Percentiles rank a stretch among this genome's conserved stretches.
Evolutionary conservation across 352 stramenopile species (phyloP).

Genomic region (Phytophthora macrochlamydospora): DNA sequence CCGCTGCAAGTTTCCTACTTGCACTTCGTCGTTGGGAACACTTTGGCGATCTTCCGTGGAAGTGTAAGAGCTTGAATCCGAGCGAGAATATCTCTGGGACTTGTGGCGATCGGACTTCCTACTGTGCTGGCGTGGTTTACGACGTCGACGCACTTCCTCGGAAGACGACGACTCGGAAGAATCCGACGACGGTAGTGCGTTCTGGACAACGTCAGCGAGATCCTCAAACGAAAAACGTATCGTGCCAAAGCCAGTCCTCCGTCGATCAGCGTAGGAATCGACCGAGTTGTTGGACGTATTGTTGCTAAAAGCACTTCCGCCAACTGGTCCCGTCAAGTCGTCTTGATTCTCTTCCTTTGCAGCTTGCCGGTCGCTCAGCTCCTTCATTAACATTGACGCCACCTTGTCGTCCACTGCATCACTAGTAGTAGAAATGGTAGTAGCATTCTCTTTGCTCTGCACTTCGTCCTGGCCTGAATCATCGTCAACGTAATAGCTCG

Average conservation of each 20-base stretch:
- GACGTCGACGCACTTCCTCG: conserved; percentile 21
- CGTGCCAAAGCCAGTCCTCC: conserved; percentile 16
- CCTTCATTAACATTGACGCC: conserved; percentile 9
- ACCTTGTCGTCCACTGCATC: conserved; percentile 3
- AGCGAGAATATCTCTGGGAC: neutral
- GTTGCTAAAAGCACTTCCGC: conserved; percentile 6
- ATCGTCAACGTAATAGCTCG: conserved; percentile 6
- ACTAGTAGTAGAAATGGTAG: neutral
- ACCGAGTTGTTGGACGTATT: neutral
- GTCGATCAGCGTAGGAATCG: neutral
- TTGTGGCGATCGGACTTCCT: neutral
- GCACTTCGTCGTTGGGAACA: neutral
- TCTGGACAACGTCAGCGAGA: conserved; percentile 31
- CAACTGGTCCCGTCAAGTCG: conserved; percentile 4
- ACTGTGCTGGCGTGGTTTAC: conserved; percentile 14
- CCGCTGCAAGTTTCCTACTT: conserved; percentile 1
- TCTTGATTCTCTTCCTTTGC: conserved; percentile 6
- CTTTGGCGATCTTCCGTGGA: conserved; percentile 8
- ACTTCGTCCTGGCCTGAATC: neutral
- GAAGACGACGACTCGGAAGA: conserved; percentile 42
- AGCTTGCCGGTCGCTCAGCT: conserved; percentile 9
- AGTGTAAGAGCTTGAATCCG: conserved; percentile 8
- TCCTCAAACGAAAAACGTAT: conserved; percentile 28
- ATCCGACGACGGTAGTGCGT: conserved; percentile 41
- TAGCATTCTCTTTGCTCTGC: no score